Percentiles rank a stretch among this genome's conserved stretches.
Evolutionary conservation across 768 basidiomycete genomes (phyloP).

Genomic region (Tricholoma furcatifolium): DNA sequence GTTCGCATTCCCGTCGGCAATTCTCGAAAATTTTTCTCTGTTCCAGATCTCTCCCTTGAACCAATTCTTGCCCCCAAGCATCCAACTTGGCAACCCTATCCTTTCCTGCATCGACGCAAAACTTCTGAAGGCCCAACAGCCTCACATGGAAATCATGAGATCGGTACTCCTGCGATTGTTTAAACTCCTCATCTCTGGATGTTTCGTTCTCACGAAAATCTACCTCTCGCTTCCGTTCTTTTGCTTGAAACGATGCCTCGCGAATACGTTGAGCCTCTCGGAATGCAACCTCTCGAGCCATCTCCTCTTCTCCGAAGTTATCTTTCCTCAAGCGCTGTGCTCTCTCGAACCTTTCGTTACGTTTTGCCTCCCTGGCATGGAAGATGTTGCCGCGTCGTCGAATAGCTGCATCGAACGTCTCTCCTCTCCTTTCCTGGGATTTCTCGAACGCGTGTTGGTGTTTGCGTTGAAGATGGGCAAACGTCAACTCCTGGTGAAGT

Average conservation of each 20-base stretch:
- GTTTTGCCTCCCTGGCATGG: slow-evolving; percentile 3
- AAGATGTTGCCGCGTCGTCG: neutral
- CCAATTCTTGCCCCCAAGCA: too few species aligned
- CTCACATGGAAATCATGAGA: too few species aligned
- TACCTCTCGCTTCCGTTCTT: neutral
- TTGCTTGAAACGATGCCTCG: neutral
- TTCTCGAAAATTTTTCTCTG: too few species aligned
- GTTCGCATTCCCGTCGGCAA: too few species aligned
- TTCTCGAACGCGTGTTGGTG: neutral
- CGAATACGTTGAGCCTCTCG: neutral
- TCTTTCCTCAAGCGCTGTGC: neutral
- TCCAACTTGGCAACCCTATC: too few species aligned
- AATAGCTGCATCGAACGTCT: neutral
- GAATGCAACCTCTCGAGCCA: neutral
- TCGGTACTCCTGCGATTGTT: too few species aligned
- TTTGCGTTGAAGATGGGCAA: neutral
- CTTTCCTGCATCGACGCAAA: too few species aligned
- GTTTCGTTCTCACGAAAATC: neutral
- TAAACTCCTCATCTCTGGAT: neutral
- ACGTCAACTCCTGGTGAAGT: neutral
- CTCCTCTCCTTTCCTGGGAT: slow-evolving; percentile 1
- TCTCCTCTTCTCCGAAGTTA: neutral
- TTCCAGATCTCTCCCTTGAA: too few species aligned
- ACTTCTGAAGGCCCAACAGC: too few species aligned
- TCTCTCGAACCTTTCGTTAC: neutral